A percentile compares a stretch with the other conserved stretches of the same genome.
Evolutionary conservation across 1,284 basidiomycete species (phyloP).

Genomic region (Calocybe gambosa): DNA sequence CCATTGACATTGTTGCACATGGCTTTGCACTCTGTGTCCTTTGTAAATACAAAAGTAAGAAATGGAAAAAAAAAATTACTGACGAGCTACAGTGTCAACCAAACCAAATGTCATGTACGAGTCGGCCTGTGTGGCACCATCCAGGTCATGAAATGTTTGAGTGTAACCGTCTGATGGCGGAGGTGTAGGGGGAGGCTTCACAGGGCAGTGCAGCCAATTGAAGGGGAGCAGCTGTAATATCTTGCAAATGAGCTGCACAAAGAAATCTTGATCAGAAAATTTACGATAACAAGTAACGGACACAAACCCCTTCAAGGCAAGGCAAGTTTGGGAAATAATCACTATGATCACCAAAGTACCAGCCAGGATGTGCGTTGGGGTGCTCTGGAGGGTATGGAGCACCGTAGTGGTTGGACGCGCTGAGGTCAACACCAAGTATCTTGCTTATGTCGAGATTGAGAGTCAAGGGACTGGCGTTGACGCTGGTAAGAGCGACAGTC

Average conservation of each 20-base stretch:
- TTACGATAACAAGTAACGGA: neutral
- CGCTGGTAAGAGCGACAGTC: slow-evolving; percentile 21
- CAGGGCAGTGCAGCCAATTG: slow-evolving; percentile 29
- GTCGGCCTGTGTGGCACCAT: slow-evolving; percentile 35
- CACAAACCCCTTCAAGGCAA: slow-evolving; percentile 26
- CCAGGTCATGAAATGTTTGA: slow-evolving; percentile 33
- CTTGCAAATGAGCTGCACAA: slow-evolving; percentile 29
- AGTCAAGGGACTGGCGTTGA: slow-evolving; percentile 19
- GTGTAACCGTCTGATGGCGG: slow-evolving; percentile 28
- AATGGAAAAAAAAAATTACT: slow-evolving; percentile 7
- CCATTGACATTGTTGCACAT: slow-evolving; percentile 37
- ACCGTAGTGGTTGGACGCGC: slow-evolving; percentile 27
- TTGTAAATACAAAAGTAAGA: neutral
- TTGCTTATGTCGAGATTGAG: slow-evolving; percentile 10
- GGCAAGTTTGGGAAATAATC: slow-evolving; percentile 22
- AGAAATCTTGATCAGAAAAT: neutral
- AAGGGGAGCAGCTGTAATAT: slow-evolving; percentile 27
- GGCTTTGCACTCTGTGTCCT: slow-evolving; percentile 30
- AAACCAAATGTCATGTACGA: slow-evolving; percentile 39
- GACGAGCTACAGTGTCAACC: slow-evolving; percentile 37
- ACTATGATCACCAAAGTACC: slow-evolving; percentile 32
- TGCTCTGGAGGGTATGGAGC: slow-evolving; percentile 34
- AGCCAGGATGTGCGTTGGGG: slow-evolving; percentile 27
- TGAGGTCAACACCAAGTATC: slow-evolving; percentile 22
- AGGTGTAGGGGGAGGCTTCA: slow-evolving; percentile 17